A percentile compares a stretch with the other conserved stretches of the same genome.
Evolutionary conservation across 1,284 basidiomycete species (phyloP).

Genomic region (Cryptococcus sp.): DNA sequence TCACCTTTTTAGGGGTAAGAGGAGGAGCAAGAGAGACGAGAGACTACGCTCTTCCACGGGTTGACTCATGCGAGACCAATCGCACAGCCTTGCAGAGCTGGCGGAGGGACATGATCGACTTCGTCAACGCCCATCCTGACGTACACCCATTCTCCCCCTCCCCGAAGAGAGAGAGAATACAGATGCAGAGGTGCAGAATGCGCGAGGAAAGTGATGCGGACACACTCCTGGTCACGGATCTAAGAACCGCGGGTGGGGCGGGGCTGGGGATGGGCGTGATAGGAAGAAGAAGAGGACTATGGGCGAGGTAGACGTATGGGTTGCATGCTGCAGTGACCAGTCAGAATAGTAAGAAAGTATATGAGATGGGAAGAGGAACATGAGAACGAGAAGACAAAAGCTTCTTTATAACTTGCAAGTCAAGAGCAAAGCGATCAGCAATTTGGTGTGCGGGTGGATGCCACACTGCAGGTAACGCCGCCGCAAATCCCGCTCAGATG

Average conservation of each 20-base stretch:
- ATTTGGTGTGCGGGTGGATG: background rate
- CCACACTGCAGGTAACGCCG: too few relatives aligned
- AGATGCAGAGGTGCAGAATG: slow-evolving; percentile 3
- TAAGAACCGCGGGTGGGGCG: slow-evolving; percentile 52
- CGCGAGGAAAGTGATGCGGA: slow-evolving; percentile 23
- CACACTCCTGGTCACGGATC: slow-evolving; percentile 52
- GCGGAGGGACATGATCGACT: slow-evolving; percentile 40
- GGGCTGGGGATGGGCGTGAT: slow-evolving; percentile 1
- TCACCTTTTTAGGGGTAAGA: background rate
- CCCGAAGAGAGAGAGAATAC: slow-evolving; percentile 4
- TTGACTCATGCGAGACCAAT: slow-evolving; percentile 55
- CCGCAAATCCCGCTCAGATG: too few relatives aligned
- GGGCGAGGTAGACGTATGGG: slow-evolving; percentile 9
- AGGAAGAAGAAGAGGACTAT: slow-evolving; percentile 8
- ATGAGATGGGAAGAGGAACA: slow-evolving; percentile 10
- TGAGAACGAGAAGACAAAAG: slow-evolving; percentile 3
- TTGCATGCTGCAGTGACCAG: slow-evolving; percentile 14
- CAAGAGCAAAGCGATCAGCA: background rate
- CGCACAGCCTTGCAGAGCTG: slow-evolving; percentile 49
- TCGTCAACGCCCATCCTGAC: slow-evolving; percentile 4
- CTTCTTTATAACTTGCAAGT: background rate
- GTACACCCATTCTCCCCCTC: background rate
- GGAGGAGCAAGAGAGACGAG: slow-evolving; percentile 5
- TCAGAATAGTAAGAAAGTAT: background rate
- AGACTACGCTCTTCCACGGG: slow-evolving; percentile 49